These are phyloP conservation scores for Halophytophthora polymorphica DNA, from an alignment of 352 stramenopile genomes.

Conservation along the genomic window DNA sequence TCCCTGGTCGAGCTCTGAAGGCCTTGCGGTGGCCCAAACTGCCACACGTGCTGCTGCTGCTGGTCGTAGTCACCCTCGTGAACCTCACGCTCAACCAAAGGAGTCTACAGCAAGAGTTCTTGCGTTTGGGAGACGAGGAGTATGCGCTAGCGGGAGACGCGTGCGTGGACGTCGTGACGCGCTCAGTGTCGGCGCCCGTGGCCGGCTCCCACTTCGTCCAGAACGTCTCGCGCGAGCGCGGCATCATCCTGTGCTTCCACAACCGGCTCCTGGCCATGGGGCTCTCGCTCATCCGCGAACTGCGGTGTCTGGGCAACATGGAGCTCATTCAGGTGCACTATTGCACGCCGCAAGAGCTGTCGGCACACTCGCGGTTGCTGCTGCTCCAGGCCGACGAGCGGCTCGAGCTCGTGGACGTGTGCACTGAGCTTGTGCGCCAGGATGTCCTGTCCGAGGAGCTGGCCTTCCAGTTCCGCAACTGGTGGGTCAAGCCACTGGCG, in stretches of 20 bases:
- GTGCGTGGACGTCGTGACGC: no score
- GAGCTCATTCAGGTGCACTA: slow-evolving; percentile 52
- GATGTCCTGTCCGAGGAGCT: slow-evolving; percentile 13
- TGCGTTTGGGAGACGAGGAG: no score
- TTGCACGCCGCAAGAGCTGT: slow-evolving; percentile 42
- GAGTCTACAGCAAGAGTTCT: no score
- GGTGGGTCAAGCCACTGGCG: slow-evolving; percentile 43
- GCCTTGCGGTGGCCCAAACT: no score
- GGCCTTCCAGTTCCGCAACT: slow-evolving; percentile 30
- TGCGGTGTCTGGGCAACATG: slow-evolving; percentile 43
- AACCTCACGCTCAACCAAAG: no score
- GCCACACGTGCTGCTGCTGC: no score
- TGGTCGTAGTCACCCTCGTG: no score
- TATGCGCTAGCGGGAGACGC: no score
- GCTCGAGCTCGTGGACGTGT: slow-evolving; percentile 52
- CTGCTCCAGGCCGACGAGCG: slow-evolving; percentile 25
- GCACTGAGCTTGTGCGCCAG: slow-evolving; percentile 18
- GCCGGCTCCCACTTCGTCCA: no score
- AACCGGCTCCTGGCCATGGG: slow-evolving; percentile 36
- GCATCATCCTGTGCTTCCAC: slow-evolving; percentile 46
- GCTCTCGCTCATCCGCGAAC: slow-evolving; percentile 38
- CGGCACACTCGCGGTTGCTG: slow-evolving; percentile 19
- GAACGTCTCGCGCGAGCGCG: no score
- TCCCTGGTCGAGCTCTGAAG: no score
- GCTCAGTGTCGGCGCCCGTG: no score